Conservation (phyloP, 1,284 basidiomycete genomes). For the Rhizopogon parksii region DNA sequence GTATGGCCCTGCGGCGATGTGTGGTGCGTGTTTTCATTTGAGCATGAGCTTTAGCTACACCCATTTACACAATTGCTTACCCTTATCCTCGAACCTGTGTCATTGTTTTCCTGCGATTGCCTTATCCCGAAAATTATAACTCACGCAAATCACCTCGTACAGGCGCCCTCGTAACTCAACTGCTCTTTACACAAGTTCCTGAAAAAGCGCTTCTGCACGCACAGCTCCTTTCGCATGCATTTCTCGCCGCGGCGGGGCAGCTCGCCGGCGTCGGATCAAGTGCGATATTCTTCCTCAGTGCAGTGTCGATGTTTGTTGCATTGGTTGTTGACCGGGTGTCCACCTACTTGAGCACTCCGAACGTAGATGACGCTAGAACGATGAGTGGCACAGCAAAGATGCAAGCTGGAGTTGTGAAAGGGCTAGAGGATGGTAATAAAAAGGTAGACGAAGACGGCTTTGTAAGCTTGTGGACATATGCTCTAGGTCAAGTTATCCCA, state of each 20-base stretch:
- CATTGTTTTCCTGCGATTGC: too few species aligned
- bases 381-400: conserved; percentile 3
- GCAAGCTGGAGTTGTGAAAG: background rate
- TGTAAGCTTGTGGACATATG: conserved; percentile 61
- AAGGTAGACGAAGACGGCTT: conserved; percentile 16
- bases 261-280: conserved; percentile 62
- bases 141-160: conserved; percentile 13
- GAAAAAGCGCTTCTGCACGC: conserved; percentile 44
- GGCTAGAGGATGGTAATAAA: background rate
- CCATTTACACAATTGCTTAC: background rate
- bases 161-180: conserved; percentile 55
- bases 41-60: background rate
- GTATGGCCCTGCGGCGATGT: conserved; percentile 73
- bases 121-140: background rate
- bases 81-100: background rate
- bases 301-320: conserved; percentile 45
- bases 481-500: conserved; percentile 56
- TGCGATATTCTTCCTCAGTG: conserved; percentile 57
- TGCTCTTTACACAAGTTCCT: conserved; percentile 36
- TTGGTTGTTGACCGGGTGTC: conserved; percentile 48
- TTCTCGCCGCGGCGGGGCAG: conserved; percentile 50
- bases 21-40: conserved; percentile 40
- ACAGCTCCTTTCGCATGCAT: conserved; percentile 53
- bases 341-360: background rate
- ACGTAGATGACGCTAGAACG: conserved; percentile 1